phyloP scores from a whole-genome alignment of 2,329 filamentous ascomycete species.

The Monosporascus sp. region DNA sequence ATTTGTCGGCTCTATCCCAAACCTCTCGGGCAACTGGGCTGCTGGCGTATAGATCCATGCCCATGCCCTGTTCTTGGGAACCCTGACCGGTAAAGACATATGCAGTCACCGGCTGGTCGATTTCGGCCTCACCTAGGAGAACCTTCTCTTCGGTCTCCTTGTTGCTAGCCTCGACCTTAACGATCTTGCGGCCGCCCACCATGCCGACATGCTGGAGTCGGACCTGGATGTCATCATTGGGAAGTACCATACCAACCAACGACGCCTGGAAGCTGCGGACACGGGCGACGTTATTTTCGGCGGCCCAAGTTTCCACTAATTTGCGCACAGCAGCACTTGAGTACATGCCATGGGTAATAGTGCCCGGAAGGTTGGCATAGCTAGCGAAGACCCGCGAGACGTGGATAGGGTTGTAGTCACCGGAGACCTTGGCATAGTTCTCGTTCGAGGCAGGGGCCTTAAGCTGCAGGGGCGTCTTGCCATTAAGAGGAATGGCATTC shows the following conservation, averaged over 20 bases:
- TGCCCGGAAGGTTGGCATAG: conserved; percentile 92
- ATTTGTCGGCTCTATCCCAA: conserved; percentile 96
- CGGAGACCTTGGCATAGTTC: conserved; percentile 94
- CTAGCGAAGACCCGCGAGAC: conserved; percentile 94
- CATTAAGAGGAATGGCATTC: conserved; percentile 91
- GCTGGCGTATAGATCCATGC: conserved; percentile 95
- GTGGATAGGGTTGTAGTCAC: conserved; percentile 98
- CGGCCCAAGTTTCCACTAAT: conserved; percentile 96
- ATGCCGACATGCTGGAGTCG: conserved; percentile 96
- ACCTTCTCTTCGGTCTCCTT: conserved; percentile 96
- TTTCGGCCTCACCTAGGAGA: conserved; percentile 88
- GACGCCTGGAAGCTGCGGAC: conserved; percentile 96
- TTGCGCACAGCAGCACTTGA: conserved; percentile 94
- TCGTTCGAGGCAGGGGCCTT: conserved; percentile 95
- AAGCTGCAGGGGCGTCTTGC: conserved; percentile 81
- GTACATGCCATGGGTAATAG: conserved; percentile 99
- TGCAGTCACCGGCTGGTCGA: conserved; percentile 92
- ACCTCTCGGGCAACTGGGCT: conserved; percentile 94
- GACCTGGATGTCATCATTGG: conserved; percentile 91
- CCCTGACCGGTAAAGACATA: conserved; percentile 99
- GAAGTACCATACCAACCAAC: conserved; percentile 96
- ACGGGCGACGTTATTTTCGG: conserved; percentile 96
- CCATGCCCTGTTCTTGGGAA: conserved; percentile 98
- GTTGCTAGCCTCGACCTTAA: conserved; percentile 96
- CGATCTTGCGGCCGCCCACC: conserved; percentile 97